phyloP scores from a whole-genome alignment of 495 filamentous ascomycete species.

The Lasiosphaeria ovina region DNA sequence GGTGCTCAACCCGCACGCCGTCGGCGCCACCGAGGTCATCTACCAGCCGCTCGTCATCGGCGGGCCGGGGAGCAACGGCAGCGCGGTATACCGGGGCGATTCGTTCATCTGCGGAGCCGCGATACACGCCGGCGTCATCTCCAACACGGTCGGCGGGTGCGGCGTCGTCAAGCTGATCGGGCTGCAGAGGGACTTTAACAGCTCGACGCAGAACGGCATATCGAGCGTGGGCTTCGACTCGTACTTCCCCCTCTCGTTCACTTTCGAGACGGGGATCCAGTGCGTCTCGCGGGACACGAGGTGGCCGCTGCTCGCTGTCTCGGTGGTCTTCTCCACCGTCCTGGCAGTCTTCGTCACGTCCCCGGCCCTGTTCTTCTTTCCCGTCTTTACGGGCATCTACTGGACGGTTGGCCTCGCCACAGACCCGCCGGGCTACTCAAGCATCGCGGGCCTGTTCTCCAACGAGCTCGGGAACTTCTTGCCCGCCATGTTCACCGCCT shows the following conservation, averaged over 20 bases:
- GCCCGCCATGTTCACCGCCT: conserved; percentile 71
- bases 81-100: conserved; percentile 71
- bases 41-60: conserved; percentile 75
- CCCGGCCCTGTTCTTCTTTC: conserved; percentile 67
- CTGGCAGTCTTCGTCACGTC: conserved; percentile 70
- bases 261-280: conserved; percentile 51
- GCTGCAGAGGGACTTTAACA: conserved; percentile 58
- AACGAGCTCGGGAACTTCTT: conserved; percentile 68
- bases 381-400: conserved; percentile 69
- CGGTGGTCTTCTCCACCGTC: conserved; percentile 61
- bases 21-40: conserved; percentile 68
- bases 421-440: conserved; percentile 63
- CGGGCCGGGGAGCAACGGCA: conserved; percentile 51
- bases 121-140: conserved; percentile 73
- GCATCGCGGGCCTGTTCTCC: conserved; percentile 57
- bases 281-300: conserved; percentile 64
- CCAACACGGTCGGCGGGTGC: conserved; percentile 69
- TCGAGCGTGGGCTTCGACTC: conserved; percentile 68
- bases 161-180: conserved; percentile 60
- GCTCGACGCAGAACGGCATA: conserved; percentile 62
- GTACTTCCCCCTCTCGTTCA: conserved; percentile 75
- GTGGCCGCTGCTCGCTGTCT: conserved; percentile 74
- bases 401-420: conserved; percentile 76
- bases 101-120: conserved; percentile 81
- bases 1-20: conserved; percentile 68